A percentile compares a stretch with the other conserved stretches of the same genome.
These are phyloP conservation scores for Aspergillus fumigatiaffinis DNA, from an alignment of 2,329 filamentous ascomycete species.

Conservation along the genomic window DNA sequence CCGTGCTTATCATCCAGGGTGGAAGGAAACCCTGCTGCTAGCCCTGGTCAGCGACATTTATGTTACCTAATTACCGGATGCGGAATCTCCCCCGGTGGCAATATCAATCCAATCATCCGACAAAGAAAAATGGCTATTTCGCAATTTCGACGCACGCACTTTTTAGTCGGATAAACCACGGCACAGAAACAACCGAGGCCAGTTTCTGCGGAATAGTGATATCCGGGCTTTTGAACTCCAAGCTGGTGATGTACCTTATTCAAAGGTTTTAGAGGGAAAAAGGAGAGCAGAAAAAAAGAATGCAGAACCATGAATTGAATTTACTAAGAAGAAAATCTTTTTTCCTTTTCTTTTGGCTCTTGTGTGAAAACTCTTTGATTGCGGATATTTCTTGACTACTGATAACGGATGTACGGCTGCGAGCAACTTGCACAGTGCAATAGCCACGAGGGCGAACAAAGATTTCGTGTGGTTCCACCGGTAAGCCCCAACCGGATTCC, in stretches of 20 bases:
- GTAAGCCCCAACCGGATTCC: conserved; percentile 3
- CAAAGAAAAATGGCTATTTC: not conserved
- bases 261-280: not conserved
- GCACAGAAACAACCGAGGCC: not conserved
- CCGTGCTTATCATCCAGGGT: conserved; percentile 15
- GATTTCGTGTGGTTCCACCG: conserved; percentile 1
- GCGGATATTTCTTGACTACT: not conserved
- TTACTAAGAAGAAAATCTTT: not conserved
- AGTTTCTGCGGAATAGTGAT: not conserved
- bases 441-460: conserved; percentile 6
- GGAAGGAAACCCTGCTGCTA: not conserved
- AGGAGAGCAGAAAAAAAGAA: not conserved
- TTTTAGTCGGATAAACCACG: not conserved
- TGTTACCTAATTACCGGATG: conserved; percentile 17
- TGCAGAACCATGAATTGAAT: not conserved
- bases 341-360: not conserved
- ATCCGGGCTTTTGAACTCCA: not conserved
- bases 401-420: not conserved
- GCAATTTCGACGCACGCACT: not conserved
- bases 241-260: not conserved
- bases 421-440: not conserved
- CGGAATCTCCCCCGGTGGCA: not conserved
- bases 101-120: not conserved
- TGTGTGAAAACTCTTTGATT: too few species aligned
- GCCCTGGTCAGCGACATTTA: conserved; percentile 6